phyloP scores from a whole-genome alignment of 2,329 filamentous ascomycete species.

The Cordyceps fumosorosea region DNA sequence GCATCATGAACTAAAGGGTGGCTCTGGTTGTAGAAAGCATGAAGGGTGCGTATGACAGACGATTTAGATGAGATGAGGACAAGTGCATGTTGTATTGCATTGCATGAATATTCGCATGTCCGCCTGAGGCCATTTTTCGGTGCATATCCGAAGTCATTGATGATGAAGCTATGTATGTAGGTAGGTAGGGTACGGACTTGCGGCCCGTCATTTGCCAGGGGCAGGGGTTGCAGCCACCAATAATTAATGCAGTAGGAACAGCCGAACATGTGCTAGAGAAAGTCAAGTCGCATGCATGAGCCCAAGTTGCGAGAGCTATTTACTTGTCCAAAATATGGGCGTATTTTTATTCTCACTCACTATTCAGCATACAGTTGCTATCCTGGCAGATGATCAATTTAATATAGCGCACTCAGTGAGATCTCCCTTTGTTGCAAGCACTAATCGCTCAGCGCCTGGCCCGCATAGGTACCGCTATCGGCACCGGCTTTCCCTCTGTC shows the following conservation, averaged over 20 bases:
- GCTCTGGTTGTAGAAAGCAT: background rate
- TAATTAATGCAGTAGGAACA: background rate
- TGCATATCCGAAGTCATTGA: too few relatives aligned
- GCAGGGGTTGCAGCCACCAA: background rate
- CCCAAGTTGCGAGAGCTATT: background rate
- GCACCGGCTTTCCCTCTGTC: background rate
- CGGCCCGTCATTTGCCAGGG: background rate
- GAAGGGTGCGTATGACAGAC: background rate
- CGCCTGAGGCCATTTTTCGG: too few relatives aligned
- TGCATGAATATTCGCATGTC: background rate
- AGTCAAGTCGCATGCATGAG: background rate
- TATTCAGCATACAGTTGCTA: too few relatives aligned
- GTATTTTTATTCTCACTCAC: too few relatives aligned
- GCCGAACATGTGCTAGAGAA: background rate
- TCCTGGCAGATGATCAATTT: too few relatives aligned
- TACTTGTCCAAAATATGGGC: too few relatives aligned
- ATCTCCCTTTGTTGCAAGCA: background rate
- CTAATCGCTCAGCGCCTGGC: too few relatives aligned
- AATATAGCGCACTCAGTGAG: background rate
- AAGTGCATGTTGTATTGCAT: background rate
- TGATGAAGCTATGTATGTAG: background rate
- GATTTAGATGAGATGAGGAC: background rate
- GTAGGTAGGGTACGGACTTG: background rate
- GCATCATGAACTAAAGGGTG: background rate
- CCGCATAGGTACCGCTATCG: background rate